Evolutionary conservation across 176 grass and related monocot genomes (phyloP).

Genomic region (Carex pumila): DNA sequence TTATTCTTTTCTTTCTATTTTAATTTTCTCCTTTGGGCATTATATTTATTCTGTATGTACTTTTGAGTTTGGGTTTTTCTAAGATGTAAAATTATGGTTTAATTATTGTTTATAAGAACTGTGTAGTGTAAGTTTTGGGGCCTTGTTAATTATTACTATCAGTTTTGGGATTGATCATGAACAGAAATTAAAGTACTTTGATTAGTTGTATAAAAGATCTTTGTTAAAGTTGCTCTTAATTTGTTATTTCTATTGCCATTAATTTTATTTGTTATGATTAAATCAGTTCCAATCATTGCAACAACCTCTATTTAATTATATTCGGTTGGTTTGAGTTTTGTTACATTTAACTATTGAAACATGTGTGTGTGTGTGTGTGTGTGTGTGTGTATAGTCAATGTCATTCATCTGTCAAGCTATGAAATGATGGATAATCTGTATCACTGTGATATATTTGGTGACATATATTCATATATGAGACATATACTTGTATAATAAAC

Average conservation of each 20-base stretch:
- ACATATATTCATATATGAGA: background rate
- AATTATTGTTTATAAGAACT: constrained; percentile 31
- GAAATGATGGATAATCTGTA: background rate
- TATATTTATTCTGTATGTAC: constrained; percentile 29
- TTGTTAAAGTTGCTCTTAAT: background rate
- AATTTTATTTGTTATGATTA: background rate
- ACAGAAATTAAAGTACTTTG: background rate
- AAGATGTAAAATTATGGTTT: constrained; percentile 68
- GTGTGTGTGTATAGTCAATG: background rate
- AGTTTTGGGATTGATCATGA: constrained; percentile 25
- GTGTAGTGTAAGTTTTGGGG: constrained; percentile 22
- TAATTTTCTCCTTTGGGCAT: constrained; percentile 2
- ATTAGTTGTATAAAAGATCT: constrained; percentile 3
- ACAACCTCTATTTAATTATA: constrained; percentile 7
- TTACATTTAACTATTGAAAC: background rate
- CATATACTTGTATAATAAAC: background rate
- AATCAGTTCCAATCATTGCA: constrained; percentile 2
- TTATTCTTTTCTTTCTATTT: constrained; percentile 56
- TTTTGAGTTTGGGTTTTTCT: constrained; percentile 23
- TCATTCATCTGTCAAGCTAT: background rate
- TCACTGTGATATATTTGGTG: background rate
- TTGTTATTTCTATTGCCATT: background rate
- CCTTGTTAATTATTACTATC: constrained; percentile 6
- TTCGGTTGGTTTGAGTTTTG: background rate
- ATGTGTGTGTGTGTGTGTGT: too few relatives aligned